Conservation (phyloP, 2,329 filamentous ascomycete species). For the Phaeosphaeria sp. region DNA sequence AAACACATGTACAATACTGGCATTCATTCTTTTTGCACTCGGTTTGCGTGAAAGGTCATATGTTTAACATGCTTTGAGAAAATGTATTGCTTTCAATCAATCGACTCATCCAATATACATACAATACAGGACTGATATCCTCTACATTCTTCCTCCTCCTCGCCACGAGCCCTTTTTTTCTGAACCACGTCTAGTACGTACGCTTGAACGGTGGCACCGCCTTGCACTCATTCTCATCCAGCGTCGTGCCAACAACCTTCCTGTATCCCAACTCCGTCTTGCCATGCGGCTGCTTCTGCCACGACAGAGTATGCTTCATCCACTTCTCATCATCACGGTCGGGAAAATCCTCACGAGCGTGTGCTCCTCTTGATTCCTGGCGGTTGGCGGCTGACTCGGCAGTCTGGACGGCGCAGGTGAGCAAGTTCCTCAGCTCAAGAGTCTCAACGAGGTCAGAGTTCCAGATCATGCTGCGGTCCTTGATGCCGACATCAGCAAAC, state of each 20-base stretch:
- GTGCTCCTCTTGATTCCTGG: conserved; percentile 96
- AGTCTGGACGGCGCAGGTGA: conserved; percentile 97
- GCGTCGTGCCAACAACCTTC: conserved; percentile 78
- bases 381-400: conserved; percentile 88
- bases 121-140: conserved; percentile 37
- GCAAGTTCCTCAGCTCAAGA: conserved; percentile 89
- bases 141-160: conserved; percentile 5
- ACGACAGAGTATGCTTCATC: conserved; percentile 99
- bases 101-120: conserved; percentile 44
- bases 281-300: conserved; percentile 91
- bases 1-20: no score
- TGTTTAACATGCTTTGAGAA: conserved; percentile 8
- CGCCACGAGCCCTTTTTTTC: background rate
- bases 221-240: conserved; percentile 97
- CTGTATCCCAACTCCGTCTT: conserved; percentile 88
- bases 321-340: conserved; percentile 94
- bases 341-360: conserved; percentile 95
- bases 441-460: conserved; percentile 98
- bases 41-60: no score
- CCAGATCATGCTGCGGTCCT: conserved; percentile 99
- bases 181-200: conserved; percentile 71
- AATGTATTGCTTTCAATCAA: conserved; percentile 18
- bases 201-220: conserved; percentile 95
- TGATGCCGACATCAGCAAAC: conserved; percentile 87
- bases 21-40: no score